Evolutionary conservation across 129 eudicot species (phyloP).

Genomic region (Flaveria linearis): DNA sequence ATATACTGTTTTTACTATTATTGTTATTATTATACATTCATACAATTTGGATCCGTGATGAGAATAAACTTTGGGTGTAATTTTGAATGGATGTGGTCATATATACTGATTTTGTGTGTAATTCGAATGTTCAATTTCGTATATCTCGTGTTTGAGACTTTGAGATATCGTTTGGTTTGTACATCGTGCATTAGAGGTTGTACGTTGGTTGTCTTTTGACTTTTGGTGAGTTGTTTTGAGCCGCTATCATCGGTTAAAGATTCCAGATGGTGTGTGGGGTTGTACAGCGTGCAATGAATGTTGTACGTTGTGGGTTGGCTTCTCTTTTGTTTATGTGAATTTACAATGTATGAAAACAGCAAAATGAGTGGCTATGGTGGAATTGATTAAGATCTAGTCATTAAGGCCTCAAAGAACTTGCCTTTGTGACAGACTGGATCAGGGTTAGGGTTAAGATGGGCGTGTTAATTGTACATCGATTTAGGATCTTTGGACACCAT

Average conservation of each 20-base stretch:
- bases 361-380: constrained; percentile 21
- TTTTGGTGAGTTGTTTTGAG: neutral
- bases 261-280: neutral
- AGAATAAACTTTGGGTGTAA: constrained; percentile 23
- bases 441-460: no score
- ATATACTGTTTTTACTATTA: no score
- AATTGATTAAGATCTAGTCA: constrained; percentile 5
- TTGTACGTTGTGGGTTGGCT: constrained; percentile 7
- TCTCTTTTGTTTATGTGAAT: no score
- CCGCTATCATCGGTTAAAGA: neutral
- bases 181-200: neutral
- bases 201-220: constrained; percentile 4
- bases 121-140: neutral
- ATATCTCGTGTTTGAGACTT: neutral
- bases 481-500: no score
- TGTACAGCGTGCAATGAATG: constrained; percentile 11
- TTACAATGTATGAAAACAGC: constrained; percentile 11
- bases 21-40: constrained; percentile 10
- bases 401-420: constrained; percentile 19
- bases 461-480: no score
- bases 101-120: constrained; percentile 23
- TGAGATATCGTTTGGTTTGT: constrained; percentile 3
- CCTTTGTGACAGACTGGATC: constrained; percentile 11
- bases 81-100: constrained; percentile 24
- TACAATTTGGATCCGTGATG: constrained; percentile 11